Conservation (phyloP, 1,284 basidiomycete species). For the Tausonia pullulans region DNA sequence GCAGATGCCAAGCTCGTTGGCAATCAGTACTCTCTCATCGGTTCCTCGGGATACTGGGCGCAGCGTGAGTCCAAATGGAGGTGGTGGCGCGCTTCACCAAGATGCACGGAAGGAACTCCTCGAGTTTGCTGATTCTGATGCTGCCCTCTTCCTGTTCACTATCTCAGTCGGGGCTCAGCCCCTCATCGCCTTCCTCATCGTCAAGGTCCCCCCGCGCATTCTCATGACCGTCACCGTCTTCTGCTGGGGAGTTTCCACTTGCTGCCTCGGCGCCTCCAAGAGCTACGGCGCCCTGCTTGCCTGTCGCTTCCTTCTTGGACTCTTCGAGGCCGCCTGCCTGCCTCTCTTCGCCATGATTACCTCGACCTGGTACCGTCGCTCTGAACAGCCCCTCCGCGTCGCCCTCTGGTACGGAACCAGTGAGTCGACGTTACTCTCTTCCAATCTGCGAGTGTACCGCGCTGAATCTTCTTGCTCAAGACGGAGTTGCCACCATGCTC, state of each 20-base stretch:
- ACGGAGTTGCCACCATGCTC: constrained; percentile 30
- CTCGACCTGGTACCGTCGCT: constrained; percentile 34
- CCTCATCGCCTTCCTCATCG: constrained; percentile 31
- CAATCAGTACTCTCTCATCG: constrained; percentile 20
- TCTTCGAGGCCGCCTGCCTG: constrained; percentile 34
- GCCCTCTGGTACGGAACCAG: constrained; percentile 31
- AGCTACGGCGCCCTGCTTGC: constrained; percentile 25
- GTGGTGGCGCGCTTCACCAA: too few species aligned
- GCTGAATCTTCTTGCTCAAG: neutral
- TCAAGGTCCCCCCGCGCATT: constrained; percentile 25
- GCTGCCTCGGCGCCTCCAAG: constrained; percentile 24
- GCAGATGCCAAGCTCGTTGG: constrained; percentile 24
- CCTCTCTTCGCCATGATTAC: constrained; percentile 35
- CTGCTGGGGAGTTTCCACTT: constrained; percentile 25
- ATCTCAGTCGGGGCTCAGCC: constrained; percentile 29
- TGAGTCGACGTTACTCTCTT: neutral
- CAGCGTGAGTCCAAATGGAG: neutral
- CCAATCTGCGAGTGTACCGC: neutral
- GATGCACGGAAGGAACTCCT: too few species aligned
- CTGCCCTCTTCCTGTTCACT: too few species aligned
- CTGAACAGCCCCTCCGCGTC: constrained; percentile 33
- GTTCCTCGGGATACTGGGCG: constrained; percentile 15
- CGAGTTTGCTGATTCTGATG: too few species aligned
- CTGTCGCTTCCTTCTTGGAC: constrained; percentile 32
- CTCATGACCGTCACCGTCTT: constrained; percentile 31